Conservation (phyloP, 2,329 filamentous ascomycete genomes). For the Sarocladiaceae sp. region DNA sequence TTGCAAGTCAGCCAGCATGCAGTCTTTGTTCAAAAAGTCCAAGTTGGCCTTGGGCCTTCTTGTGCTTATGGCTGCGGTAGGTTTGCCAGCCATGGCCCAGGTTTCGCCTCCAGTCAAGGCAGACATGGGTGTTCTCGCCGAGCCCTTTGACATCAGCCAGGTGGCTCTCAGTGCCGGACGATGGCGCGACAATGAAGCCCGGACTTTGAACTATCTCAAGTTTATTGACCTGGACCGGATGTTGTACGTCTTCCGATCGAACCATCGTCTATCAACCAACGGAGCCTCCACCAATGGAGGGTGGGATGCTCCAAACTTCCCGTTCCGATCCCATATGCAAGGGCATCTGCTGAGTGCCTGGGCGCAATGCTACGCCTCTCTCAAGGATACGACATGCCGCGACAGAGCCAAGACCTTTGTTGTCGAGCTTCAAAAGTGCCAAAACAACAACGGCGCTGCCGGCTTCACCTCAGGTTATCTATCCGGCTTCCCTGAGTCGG, state of each 20-base stretch:
- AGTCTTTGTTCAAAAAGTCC: not conserved
- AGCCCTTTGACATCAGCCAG: constrained; percentile 11
- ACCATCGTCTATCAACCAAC: constrained; percentile 41
- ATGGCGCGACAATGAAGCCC: constrained; percentile 27
- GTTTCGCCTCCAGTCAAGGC: constrained; percentile 5
- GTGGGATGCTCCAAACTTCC: constrained; percentile 50
- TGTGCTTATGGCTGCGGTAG: not conserved
- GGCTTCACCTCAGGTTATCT: constrained; percentile 43
- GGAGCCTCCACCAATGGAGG: constrained; percentile 42
- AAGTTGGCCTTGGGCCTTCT: not conserved
- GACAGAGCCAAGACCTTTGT: constrained; percentile 42
- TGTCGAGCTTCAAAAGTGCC: constrained; percentile 44
- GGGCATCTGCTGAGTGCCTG: constrained; percentile 48
- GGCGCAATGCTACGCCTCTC: constrained; percentile 42
- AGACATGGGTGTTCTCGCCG: constrained; percentile 1
- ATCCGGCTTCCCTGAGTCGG: constrained; percentile 47
- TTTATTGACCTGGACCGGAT: constrained; percentile 39
- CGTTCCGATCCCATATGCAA: constrained; percentile 46
- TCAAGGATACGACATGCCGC: constrained; percentile 37
- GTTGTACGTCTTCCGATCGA: constrained; percentile 44
- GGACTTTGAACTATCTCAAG: constrained; percentile 42
- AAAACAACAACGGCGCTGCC: constrained; percentile 41
- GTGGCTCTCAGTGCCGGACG: constrained; percentile 9
- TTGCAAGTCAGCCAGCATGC: not conserved
- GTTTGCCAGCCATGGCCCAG: not conserved